Conservation (phyloP, 768 basidiomycete genomes). For the Lentinus tigrinus region DNA sequence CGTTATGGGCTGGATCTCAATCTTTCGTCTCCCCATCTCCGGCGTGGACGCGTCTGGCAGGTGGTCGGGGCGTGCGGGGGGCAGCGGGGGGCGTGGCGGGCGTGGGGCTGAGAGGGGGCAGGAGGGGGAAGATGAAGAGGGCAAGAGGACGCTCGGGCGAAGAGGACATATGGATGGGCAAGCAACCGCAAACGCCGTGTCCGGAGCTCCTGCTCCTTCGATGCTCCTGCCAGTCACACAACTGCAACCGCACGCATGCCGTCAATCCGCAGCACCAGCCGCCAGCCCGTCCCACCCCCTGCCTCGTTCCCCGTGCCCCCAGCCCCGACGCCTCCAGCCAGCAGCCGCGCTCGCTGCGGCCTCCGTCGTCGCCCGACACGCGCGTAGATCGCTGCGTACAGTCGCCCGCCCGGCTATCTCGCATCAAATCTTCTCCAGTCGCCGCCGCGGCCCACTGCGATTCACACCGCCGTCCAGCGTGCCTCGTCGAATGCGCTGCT, state of each 20-base stretch:
- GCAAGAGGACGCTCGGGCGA: constrained; percentile 9
- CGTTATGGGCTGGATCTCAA: constrained; percentile 79
- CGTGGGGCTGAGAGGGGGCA: constrained; percentile 5
- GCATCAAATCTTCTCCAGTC: constrained; percentile 11
- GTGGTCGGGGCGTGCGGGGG: constrained; percentile 2
- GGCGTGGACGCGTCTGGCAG: not conserved
- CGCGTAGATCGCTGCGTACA: not conserved
- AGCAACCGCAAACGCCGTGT: constrained; percentile 26
- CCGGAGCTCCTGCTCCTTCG: constrained; percentile 26
- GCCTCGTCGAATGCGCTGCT: constrained; percentile 8
- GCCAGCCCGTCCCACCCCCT: not conserved
- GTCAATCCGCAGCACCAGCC: constrained; percentile 15
- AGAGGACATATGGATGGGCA: constrained; percentile 21
- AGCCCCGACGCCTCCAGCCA: not conserved
- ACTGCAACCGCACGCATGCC: constrained; percentile 17
- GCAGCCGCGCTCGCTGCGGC: not conserved
- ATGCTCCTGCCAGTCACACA: constrained; percentile 20
- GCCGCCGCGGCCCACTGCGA: not conserved
- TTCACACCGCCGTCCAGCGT: constrained; percentile 19
- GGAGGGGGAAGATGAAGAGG: constrained; percentile 14
- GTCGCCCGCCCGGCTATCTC: constrained; percentile 7
- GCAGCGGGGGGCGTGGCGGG: constrained; percentile 1
- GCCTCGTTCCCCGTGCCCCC: not conserved
- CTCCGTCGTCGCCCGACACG: not conserved
- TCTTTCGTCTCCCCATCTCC: constrained; percentile 75